phyloP scores from a whole-genome alignment of 345 rosid genomes.

The Geranium brycei region DNA sequence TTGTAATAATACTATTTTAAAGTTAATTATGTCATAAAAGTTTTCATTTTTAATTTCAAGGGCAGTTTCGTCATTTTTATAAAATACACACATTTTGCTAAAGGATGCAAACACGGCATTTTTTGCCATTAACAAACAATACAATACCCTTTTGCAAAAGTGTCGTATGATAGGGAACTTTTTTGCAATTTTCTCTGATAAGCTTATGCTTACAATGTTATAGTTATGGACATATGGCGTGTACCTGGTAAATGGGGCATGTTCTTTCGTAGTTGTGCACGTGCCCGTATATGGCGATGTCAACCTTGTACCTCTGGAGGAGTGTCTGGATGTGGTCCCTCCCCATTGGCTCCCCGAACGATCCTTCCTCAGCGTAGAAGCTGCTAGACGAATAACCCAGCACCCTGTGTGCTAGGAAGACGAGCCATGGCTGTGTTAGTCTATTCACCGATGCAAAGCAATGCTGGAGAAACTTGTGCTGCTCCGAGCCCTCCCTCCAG shows the following conservation, averaged over 20 bases:
- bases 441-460: constrained; percentile 65
- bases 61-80: no score
- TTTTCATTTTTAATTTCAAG: no score
- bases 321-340: constrained; percentile 64
- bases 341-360: constrained; percentile 64
- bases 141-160: no score
- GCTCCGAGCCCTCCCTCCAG: constrained; percentile 74
- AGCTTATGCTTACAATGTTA: no score
- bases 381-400: constrained; percentile 50
- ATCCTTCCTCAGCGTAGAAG: constrained; percentile 29
- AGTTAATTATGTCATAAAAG: no score
- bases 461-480: constrained; percentile 43
- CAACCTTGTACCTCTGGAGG: constrained; percentile 84
- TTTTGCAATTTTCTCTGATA: no score
- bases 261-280: constrained; percentile 77
- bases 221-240: neutral
- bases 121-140: no score
- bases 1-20: no score
- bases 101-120: no score
- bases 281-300: constrained; percentile 66
- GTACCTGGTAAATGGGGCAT: constrained; percentile 69
- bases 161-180: no score
- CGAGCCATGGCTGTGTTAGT: constrained; percentile 72
- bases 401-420: constrained; percentile 61
- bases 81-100: no score